Base-by-base conservation (phyloP, 768 basidiomycete species). In the Mrakia frigida region DNA sequence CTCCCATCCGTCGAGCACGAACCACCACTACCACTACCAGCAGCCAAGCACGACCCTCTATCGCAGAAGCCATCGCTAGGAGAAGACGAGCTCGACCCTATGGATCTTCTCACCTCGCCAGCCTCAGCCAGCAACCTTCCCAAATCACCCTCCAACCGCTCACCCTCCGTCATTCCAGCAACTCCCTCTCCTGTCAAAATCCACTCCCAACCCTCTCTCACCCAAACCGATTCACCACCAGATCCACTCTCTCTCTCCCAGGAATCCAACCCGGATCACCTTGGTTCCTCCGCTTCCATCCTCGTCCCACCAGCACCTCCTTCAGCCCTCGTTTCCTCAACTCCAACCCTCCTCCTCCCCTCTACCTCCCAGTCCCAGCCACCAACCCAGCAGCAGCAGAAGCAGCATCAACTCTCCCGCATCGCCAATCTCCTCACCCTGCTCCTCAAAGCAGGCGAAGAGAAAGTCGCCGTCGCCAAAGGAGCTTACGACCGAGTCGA, bases 401-500 rank as follows among this genome's bases (percentile, higher is more conserved):
- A 31, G 28, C 16, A n/a, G 11, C 61, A 11, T 23, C 72, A 81
- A 16, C 73, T 84, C 14, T 80, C 81, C 28, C 80, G 82, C 69
- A 84, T 84, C 39, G 81, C 80, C 4, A 77, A 78, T 70, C 65
- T 84, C 31, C 78, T 80, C 23, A 68, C 80, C 46, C 81, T 82
- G n/a, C 77, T 84, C 11, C 77, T 83, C 13, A 28, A 82, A 56
- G 81, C 81, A n/a, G 80, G 81, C 4, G 82, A 84, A 31, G 83
- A 84, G 73, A 84, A 84, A 68, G 80, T 83, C 11, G 82, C 82
- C 4, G 77, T 84, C 21, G 82, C 83, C 23, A 77, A 81, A 3
- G 82, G 81, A n/a, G 81, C 82, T 0, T 84, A 84, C 74, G 73
- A 39, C 37, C 77, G 83, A 82, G 81, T 84, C 56, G 83, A 84